Evolutionary conservation across 2,329 filamentous ascomycete genomes (phyloP).

Genomic region (Trichoderma sp.): DNA sequence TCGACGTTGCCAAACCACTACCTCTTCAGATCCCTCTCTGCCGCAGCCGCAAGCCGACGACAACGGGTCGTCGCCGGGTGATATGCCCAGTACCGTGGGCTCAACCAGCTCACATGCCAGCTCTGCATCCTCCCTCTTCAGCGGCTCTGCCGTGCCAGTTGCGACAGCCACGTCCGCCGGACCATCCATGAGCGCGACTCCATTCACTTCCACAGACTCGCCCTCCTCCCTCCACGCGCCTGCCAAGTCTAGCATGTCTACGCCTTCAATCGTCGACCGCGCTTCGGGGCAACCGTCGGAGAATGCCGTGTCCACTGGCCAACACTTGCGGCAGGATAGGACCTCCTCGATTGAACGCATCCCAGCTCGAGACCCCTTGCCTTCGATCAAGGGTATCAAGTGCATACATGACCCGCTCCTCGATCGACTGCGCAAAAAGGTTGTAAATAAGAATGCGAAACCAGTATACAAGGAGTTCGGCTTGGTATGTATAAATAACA

Average conservation of each 20-base stretch:
- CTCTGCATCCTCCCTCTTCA: conserved; percentile 70
- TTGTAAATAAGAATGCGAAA: conserved; percentile 56
- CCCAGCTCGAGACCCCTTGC: conserved; percentile 56
- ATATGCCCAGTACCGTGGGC: conserved; percentile 67
- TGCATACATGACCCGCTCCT: conserved; percentile 61
- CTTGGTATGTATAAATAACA: conserved; percentile 58
- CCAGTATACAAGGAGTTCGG: conserved; percentile 63
- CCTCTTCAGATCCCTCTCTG: conserved; percentile 27
- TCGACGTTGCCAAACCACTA: conserved; percentile 23
- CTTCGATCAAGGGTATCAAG: conserved; percentile 53
- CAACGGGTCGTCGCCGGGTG: conserved; percentile 58
- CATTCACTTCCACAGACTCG: conserved; percentile 43
- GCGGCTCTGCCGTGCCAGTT: conserved; percentile 44
- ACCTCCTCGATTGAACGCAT: conserved; percentile 40
- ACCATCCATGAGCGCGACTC: conserved; percentile 36
- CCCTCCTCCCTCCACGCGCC: conserved; percentile 48
- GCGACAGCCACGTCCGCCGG: conserved; percentile 43
- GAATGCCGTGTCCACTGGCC: conserved; percentile 29
- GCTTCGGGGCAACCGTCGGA: conserved; percentile 29
- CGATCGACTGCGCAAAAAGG: conserved; percentile 49
- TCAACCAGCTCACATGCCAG: conserved; percentile 71
- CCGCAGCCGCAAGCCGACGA: conserved; percentile 45
- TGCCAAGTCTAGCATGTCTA: conserved; percentile 55
- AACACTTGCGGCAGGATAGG: conserved; percentile 35
- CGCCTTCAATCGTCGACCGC: conserved; percentile 46